Conservation (phyloP, 2,329 filamentous ascomycete species). For the Colletotrichum australisinense region DNA sequence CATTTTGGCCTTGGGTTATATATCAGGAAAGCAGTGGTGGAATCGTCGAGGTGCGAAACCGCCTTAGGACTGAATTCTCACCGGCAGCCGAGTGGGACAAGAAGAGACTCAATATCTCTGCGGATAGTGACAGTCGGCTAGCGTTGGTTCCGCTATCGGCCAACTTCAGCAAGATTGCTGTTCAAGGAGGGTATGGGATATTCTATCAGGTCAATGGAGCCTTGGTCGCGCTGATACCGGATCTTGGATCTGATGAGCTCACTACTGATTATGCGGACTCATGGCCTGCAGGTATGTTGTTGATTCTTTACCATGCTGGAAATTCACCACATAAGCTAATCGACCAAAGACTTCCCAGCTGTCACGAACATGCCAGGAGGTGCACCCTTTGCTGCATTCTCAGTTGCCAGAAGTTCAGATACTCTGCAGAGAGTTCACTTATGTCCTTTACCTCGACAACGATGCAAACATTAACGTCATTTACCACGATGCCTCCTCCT, state of each 20-base stretch:
- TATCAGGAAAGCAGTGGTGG: conserved; percentile 2
- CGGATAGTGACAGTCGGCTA: background rate
- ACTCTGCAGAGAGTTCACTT: background rate
- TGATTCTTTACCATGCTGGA: background rate
- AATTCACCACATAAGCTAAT: background rate
- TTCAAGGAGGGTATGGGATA: conserved; percentile 5
- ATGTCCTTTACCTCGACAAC: background rate
- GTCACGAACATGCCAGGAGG: background rate
- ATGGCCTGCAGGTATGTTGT: background rate
- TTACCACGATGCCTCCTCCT: background rate
- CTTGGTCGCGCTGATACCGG: background rate
- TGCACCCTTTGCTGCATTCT: conserved; percentile 1
- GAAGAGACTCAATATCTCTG: background rate
- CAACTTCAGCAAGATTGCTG: conserved; percentile 8
- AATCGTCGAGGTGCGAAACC: conserved; percentile 14
- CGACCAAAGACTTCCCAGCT: background rate
- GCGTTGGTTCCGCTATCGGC: conserved; percentile 9
- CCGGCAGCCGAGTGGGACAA: background rate
- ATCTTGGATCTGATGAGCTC: background rate
- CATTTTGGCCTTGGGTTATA: conserved; percentile 10
- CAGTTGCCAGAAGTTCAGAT: conserved; percentile 6
- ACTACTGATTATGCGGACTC: background rate
- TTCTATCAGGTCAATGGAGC: background rate
- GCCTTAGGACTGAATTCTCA: background rate
- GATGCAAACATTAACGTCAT: conserved; percentile 6